Evolutionary conservation across 2,329 filamentous ascomycete genomes (phyloP), one percentile per base, ranked within the genome.

Genomic region (Thermothelomyces thermophilus): DNA sequence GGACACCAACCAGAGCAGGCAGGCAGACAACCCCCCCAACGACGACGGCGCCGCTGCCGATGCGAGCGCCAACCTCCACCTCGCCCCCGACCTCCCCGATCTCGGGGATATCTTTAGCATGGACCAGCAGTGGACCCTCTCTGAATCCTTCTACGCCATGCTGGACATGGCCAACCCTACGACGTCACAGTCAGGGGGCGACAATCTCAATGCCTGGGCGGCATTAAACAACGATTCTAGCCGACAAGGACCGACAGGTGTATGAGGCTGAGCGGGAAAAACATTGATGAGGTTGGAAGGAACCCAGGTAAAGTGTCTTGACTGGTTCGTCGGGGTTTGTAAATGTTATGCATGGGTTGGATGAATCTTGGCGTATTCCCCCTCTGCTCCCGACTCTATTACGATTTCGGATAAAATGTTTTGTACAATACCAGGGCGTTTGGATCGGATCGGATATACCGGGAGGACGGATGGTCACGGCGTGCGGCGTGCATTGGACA

Each of bases 131-230:
- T 56, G 54, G 54, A 48, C 41, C 17, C 5, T 45, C 19, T 20
- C 47, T 10, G 31, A 52, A n/a, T 24, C 44, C 16, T 26, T 53
- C 11, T 56, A 51, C 41, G 26, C 37, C 37, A 52, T 53, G 42
- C 24, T 46, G 6, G 50, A 43, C 34, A 28, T 20, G 16, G 13
- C 31, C 22, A 34, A 11, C 24, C 6, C 33, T 6, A 6, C 13
- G 6, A 11, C 33, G 6, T 6, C 33, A 35, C 6, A 35, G 13
- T 14, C 33, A 35, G 8, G 14, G 13, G 33, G 13, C 14, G 33
- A 16, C 6, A 16, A n/a, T 35, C 33, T 35, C 7, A 35, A 16
- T 11, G 8, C 33, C 16, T 35, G 33, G 33, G 31, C 46, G 39
- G 35, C 46, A 2, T 24, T 41, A 16, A 19, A 41, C 22, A 20